phyloP scores from a whole-genome alignment of 2,329 filamentous ascomycete species.

The Penicillium hesseltinei region DNA sequence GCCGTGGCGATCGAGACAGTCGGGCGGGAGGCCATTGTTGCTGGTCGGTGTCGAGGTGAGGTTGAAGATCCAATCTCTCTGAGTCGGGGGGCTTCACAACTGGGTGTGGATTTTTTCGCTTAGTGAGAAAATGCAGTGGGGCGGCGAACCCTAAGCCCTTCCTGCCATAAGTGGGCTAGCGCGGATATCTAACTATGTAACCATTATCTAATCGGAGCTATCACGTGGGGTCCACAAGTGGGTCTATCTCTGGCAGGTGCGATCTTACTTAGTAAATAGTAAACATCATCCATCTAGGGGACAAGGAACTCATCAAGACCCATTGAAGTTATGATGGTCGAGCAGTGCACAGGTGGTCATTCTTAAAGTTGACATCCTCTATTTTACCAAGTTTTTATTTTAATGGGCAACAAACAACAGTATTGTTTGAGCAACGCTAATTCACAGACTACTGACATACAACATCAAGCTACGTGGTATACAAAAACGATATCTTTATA shows the following conservation, averaged over 20 bases:
- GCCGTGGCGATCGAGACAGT: slow-evolving; percentile 96
- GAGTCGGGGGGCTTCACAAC: slow-evolving; percentile 25
- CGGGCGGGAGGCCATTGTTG: slow-evolving; percentile 88
- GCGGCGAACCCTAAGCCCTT: slow-evolving; percentile 41
- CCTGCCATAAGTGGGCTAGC: slow-evolving; percentile 10
- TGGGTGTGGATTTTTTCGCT: slow-evolving; percentile 46
- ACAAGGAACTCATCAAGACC: neutral
- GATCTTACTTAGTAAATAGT: neutral
- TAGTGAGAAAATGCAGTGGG: slow-evolving; percentile 31
- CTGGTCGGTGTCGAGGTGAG: slow-evolving; percentile 42
- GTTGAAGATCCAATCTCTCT: slow-evolving; percentile 38
- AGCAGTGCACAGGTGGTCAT: too few species aligned
- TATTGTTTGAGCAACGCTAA: neutral
- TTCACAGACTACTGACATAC: neutral
- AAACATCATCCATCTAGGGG: neutral
- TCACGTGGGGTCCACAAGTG: slow-evolving; percentile 1
- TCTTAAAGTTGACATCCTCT: neutral
- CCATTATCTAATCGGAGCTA: neutral
- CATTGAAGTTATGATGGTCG: neutral
- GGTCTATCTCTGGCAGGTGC: neutral
- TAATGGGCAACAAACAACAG: too few species aligned
- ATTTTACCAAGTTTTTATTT: neutral
- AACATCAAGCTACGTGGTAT: neutral
- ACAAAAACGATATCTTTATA: neutral
- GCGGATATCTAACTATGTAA: neutral